Conservation (phyloP, 192 early-diverging fungal species). For the Umbelopsis vinacea region DNA sequence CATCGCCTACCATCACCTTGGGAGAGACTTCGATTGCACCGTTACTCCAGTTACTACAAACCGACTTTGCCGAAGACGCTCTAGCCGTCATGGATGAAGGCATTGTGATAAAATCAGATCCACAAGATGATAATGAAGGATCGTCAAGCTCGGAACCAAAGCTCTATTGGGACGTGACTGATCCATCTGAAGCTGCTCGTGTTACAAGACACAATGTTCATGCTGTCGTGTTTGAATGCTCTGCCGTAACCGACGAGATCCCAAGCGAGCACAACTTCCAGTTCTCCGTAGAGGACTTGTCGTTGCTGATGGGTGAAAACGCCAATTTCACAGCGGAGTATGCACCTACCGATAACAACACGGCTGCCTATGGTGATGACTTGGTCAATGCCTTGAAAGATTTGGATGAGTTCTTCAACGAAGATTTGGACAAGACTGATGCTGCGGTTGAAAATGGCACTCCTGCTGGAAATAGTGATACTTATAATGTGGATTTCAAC, state of each 20-base stretch:
- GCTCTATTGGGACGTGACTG: constrained; percentile 38
- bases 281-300: constrained; percentile 42
- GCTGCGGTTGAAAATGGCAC: neutral
- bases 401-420: constrained; percentile 50
- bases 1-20: constrained; percentile 46
- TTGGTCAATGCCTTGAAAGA: constrained; percentile 47
- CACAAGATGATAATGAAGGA: constrained; percentile 22
- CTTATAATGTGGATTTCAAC: constrained; percentile 7
- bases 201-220: constrained; percentile 50
- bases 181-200: constrained; percentile 27
- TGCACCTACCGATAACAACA: neutral
- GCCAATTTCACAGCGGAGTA: neutral
- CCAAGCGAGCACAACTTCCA: constrained; percentile 42
- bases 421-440: constrained; percentile 36
- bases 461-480: neutral
- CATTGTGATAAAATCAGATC: constrained; percentile 39
- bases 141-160: constrained; percentile 29
- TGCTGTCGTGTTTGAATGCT: constrained; percentile 48
- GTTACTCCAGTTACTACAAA: constrained; percentile 66
- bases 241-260: constrained; percentile 35
- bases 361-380: constrained; percentile 33
- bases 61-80: constrained; percentile 67
- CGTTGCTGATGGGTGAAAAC: constrained; percentile 31
- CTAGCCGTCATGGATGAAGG: constrained; percentile 75
- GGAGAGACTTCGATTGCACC: constrained; percentile 72